phyloP scores from a whole-genome alignment of 305 asterid genomes.

The Fraxinus baroniana region DNA sequence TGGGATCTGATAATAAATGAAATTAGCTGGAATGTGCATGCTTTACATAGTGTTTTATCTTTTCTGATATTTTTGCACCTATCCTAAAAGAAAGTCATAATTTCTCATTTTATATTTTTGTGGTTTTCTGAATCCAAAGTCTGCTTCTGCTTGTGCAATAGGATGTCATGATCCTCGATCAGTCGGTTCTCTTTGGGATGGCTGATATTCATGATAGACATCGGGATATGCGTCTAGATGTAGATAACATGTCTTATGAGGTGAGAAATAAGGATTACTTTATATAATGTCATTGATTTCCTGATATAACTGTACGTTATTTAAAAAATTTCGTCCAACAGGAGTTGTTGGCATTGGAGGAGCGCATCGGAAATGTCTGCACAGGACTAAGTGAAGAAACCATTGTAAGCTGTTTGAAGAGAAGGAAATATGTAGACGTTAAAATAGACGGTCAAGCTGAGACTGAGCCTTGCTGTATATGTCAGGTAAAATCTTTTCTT shows the following conservation, averaged over 20 bases:
- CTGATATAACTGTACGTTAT: neutral
- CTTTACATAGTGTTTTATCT: neutral
- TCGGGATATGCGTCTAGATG: conserved; percentile 68
- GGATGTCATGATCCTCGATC: conserved; percentile 56
- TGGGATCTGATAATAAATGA: neutral
- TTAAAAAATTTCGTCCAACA: conserved; percentile 10
- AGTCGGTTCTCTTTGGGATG: conserved; percentile 47
- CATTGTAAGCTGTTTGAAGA: conserved; percentile 52
- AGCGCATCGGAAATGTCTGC: conserved; percentile 74
- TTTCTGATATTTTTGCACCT: neutral
- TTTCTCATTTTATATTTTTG: neutral
- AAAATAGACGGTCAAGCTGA: conserved; percentile 23
- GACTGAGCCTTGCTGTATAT: conserved; percentile 78
- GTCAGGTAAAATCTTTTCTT: conserved; percentile 66
- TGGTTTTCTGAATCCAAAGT: conserved; percentile 14
- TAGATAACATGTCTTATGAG: conserved; percentile 82
- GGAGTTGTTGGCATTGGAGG: conserved; percentile 90
- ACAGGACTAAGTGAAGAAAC: conserved; percentile 73
- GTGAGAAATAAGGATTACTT: conserved; percentile 16
- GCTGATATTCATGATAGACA: conserved; percentile 53
- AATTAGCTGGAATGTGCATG: neutral
- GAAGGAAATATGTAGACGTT: conserved; percentile 31
- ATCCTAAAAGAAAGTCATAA: neutral
- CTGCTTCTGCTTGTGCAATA: conserved; percentile 4
- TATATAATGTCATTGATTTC: neutral